Conservation (phyloP, 768 basidiomycete species). For the Boletus subparvulus region DNA sequence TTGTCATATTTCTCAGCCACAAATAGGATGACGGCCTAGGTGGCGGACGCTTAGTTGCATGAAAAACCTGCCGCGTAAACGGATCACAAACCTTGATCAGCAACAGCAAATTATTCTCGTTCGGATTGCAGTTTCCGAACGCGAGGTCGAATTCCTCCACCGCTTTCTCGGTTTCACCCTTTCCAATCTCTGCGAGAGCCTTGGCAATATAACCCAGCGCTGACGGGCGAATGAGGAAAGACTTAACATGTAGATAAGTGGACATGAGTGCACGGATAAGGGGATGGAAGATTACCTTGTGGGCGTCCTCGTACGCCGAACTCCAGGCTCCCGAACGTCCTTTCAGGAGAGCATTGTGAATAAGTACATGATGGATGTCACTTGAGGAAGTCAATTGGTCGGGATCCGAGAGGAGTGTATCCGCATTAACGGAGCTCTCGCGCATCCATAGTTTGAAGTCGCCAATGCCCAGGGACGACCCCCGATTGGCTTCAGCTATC, state of each 20-base stretch:
- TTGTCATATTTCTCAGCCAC: no score
- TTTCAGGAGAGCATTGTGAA: neutral
- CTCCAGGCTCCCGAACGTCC: neutral
- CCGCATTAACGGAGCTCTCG: neutral
- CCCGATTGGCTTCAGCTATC: neutral
- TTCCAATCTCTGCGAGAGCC: no score
- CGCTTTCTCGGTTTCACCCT: no score
- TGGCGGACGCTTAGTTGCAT: neutral
- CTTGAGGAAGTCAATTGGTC: neutral
- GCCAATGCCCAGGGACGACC: neutral
- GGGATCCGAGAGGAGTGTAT: neutral
- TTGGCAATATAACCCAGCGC: conserved; percentile 3
- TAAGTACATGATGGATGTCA: neutral
- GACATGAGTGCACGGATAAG: neutral
- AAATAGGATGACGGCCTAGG: neutral
- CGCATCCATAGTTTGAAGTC: neutral
- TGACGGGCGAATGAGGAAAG: neutral
- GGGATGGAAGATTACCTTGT: neutral
- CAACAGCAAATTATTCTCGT: no score
- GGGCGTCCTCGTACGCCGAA: neutral
- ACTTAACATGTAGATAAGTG: neutral
- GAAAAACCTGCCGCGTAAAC: neutral
- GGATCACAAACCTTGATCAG: no score
- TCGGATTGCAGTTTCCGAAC: no score
- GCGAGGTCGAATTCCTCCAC: no score